Evolutionary conservation across 2,329 filamentous ascomycete species (phyloP).

Genomic region (Blastomyces percursus): DNA sequence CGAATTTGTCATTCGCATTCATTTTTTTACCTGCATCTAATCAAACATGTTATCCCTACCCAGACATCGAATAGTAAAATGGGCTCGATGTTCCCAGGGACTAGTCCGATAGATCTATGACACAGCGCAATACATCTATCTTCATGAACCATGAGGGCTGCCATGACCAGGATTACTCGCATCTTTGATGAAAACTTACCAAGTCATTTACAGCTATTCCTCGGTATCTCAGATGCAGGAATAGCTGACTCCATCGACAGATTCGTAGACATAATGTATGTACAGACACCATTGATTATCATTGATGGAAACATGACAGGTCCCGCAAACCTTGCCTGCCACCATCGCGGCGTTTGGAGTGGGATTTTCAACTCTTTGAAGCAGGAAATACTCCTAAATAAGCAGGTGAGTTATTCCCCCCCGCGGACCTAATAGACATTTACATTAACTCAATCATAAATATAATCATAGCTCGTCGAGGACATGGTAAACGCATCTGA

Average conservation of each 20-base stretch:
- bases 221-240: background rate
- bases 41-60: background rate
- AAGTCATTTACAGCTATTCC: background rate
- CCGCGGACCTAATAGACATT: background rate
- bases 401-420: background rate
- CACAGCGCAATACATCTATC: slow-evolving; percentile 1
- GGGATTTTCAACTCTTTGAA: background rate
- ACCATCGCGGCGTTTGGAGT: background rate
- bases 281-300: slow-evolving; percentile 1
- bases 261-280: background rate
- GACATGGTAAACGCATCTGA: background rate
- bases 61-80: background rate
- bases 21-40: background rate
- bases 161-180: background rate
- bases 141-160: background rate
- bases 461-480: background rate
- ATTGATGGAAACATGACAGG: background rate
- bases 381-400: background rate
- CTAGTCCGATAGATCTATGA: background rate
- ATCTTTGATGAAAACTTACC: background rate
- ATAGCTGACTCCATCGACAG: background rate
- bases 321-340: background rate
- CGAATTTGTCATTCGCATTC: background rate
- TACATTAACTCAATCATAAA: background rate
- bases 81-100: background rate